phyloP scores from a whole-genome alignment of 1,284 basidiomycete species.

The Vanrija sp. region DNA sequence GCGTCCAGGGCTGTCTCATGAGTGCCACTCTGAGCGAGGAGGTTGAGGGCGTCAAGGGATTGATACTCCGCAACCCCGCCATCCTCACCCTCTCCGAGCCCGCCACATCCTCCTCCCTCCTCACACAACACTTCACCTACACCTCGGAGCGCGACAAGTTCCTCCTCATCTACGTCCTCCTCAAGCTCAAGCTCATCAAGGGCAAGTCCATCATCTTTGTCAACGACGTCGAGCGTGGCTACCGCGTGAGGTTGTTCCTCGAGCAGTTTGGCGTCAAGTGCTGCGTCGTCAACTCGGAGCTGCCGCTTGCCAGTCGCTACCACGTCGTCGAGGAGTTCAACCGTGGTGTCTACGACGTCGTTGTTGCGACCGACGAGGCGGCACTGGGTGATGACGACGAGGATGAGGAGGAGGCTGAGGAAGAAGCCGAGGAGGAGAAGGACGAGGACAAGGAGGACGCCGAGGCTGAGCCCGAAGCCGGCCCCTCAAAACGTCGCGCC shows the following conservation, averaged over 20 bases:
- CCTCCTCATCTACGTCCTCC: conserved; percentile 86
- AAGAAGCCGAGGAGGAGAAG: conserved; percentile 49
- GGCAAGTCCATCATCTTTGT: conserved; percentile 98
- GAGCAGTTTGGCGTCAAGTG: conserved; percentile 97
- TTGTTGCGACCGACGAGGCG: conserved; percentile 94
- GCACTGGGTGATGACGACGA: conserved; percentile 54
- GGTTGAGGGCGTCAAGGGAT: conserved; percentile 82
- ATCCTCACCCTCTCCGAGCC: conserved; percentile 84
- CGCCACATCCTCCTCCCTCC: conserved; percentile 58
- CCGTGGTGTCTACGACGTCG: conserved; percentile 96
- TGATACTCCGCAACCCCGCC: conserved; percentile 78
- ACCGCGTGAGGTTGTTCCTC: conserved; percentile 91
- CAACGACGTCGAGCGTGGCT: conserved; percentile 91
- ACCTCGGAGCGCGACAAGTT: conserved; percentile 95
- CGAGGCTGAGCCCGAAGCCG: conserved; percentile 33
- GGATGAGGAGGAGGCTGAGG: conserved; percentile 48
- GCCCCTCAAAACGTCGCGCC: conserved; percentile 42
- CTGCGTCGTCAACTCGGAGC: conserved; percentile 93
- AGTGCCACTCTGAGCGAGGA: conserved; percentile 97
- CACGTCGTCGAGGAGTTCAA: conserved; percentile 99
- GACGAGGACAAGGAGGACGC: conserved; percentile 20
- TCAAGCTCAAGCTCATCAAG: conserved; percentile 89
- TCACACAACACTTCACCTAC: conserved; percentile 78
- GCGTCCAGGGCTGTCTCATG: conserved; percentile 92
- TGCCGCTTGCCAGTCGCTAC: conserved; percentile 93